A percentile compares a stretch with the other conserved stretches of the same genome.
Conservation (phyloP, 257 asterid species). For the Jaltomata sinuosa region DNA sequence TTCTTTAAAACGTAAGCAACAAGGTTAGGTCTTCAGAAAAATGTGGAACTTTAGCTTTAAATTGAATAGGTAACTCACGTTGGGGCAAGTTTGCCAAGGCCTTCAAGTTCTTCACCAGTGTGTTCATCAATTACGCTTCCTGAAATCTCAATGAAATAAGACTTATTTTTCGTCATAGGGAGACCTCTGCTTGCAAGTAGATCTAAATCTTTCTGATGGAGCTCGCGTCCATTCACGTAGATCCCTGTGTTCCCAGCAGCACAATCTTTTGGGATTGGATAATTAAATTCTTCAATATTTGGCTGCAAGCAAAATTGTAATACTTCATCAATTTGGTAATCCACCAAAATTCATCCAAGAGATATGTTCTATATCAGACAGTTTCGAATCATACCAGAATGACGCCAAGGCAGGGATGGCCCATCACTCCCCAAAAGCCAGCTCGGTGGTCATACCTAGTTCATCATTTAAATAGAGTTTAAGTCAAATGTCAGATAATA, state of each 20-base stretch:
- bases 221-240: conserved; percentile 85
- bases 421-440: conserved; percentile 99
- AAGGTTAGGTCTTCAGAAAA: neutral
- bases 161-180: conserved; percentile 49
- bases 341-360: neutral
- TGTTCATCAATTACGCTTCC: conserved; percentile 77
- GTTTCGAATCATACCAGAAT: conserved; percentile 50
- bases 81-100: conserved; percentile 95
- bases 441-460: conserved; percentile 80
- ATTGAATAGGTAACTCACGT: conserved; percentile 46
- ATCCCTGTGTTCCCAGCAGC: conserved; percentile 79
- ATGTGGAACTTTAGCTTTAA: neutral
- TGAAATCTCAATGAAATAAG: conserved; percentile 58
- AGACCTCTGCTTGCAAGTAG: conserved; percentile 79
- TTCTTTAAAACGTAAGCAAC: neutral
- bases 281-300: conserved; percentile 70
- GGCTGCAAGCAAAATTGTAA: conserved; percentile 51
- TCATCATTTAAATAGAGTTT: neutral
- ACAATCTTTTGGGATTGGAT: conserved; percentile 62
- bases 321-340: neutral
- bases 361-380: neutral
- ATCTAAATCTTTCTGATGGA: conserved; percentile 74
- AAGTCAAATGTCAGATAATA: neutral
- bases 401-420: conserved; percentile 83
- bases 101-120: conserved; percentile 78